Evolutionary conservation across 2,329 filamentous ascomycete genomes (phyloP).

Genomic region (Fonsecaea nubica): DNA sequence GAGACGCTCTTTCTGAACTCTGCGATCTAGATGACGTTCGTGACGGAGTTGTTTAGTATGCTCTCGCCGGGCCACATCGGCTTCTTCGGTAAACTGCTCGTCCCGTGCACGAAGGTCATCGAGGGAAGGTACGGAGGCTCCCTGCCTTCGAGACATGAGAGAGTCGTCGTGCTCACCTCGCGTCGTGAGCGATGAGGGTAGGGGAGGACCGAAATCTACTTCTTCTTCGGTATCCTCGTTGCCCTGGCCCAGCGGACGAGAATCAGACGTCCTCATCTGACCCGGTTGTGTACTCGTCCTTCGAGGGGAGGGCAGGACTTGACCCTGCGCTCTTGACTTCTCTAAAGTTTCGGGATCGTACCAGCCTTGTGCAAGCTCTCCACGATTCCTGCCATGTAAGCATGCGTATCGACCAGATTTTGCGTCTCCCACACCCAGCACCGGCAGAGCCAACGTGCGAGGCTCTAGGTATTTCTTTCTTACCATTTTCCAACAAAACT

Average conservation of each 20-base stretch:
- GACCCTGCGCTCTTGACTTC: slow-evolving; percentile 47
- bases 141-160: slow-evolving; percentile 48
- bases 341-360: slow-evolving; percentile 80
- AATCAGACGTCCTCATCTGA: background rate
- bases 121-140: slow-evolving; percentile 70
- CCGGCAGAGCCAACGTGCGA: background rate
- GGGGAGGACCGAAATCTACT: slow-evolving; percentile 65
- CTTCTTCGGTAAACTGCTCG: slow-evolving; percentile 50
- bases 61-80: slow-evolving; percentile 57
- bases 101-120: slow-evolving; percentile 72
- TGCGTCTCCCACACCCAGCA: background rate
- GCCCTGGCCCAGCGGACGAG: background rate
- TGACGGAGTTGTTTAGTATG: slow-evolving; percentile 62
- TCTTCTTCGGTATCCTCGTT: slow-evolving; percentile 49
- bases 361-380: slow-evolving; percentile 87
- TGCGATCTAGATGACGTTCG: slow-evolving; percentile 69
- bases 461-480: slow-evolving; percentile 36
- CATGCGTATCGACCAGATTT: background rate
- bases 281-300: background rate
- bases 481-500: slow-evolving; percentile 89
- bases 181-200: slow-evolving; percentile 45
- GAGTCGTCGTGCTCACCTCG: slow-evolving; percentile 37
- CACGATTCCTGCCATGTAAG: slow-evolving; percentile 70
- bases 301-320: background rate
- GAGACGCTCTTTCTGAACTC: slow-evolving; percentile 71